These are phyloP conservation scores for Xylona heveae DNA, from an alignment of 495 filamentous ascomycete genomes.

Conservation along the genomic window DNA sequence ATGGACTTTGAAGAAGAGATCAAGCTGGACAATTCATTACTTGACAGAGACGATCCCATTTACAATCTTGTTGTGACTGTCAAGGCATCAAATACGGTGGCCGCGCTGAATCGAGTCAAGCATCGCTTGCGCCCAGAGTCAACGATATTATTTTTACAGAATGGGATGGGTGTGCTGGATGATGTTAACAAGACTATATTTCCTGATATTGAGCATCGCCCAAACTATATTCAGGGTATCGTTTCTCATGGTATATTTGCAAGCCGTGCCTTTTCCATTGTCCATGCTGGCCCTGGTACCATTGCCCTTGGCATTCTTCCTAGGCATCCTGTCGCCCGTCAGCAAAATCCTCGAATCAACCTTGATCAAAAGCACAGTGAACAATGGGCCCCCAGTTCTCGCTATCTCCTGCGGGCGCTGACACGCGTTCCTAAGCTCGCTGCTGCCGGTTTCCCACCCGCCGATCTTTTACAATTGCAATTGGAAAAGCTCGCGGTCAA, in stretches of 20 bases:
- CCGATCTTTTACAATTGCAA: conserved; percentile 36
- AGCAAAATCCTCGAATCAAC: conserved; percentile 2
- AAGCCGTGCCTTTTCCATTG: conserved; percentile 31
- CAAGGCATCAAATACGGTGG: conserved; percentile 31
- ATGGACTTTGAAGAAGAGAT: too few species aligned
- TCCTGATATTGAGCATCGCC: conserved; percentile 35
- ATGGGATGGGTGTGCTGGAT: conserved; percentile 69
- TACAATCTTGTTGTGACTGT: conserved; percentile 56
- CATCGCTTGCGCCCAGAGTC: conserved; percentile 49
- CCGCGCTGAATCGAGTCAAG: conserved; percentile 31
- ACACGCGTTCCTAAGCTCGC: conserved; percentile 18
- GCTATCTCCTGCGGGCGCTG: conserved; percentile 16
- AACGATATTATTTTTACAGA: conserved; percentile 62
- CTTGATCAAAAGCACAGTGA: too few species aligned
- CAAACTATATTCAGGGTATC: conserved; percentile 56
- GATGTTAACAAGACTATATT: conserved; percentile 47
- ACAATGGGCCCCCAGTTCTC: conserved; percentile 10
- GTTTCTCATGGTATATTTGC: conserved; percentile 38
- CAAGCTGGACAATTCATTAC: too few species aligned
- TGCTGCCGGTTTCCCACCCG: conserved; percentile 19
- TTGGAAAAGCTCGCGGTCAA: conserved; percentile 69
- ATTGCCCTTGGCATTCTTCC: conserved; percentile 35
- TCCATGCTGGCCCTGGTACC: conserved; percentile 40
- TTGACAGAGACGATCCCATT: conserved; percentile 39
- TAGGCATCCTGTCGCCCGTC: conserved; percentile 4